Conservation (phyloP, 1,139 yeast species). For the Yamadazyma taylorii region DNA sequence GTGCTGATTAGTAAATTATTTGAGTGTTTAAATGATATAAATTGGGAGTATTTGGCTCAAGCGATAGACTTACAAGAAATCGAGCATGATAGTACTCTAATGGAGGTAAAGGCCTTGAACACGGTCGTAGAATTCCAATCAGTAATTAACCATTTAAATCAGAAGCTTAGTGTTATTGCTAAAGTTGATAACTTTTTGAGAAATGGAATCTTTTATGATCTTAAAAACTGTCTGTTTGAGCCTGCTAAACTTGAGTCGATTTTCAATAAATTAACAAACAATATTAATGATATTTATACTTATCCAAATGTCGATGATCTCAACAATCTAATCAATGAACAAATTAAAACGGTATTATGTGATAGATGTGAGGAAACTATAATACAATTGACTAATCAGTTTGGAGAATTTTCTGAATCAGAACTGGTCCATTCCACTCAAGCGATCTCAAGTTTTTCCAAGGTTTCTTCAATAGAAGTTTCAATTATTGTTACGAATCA, state of each 20-base stretch:
- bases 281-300: conserved; percentile 45
- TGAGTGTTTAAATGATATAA: conserved; percentile 30
- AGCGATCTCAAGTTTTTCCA: not conserved
- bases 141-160: conserved; percentile 23
- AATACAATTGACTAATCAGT: not conserved
- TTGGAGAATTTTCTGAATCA: not conserved
- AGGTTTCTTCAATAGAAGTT: conserved; percentile 22
- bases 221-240: conserved; percentile 32
- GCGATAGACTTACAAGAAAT: conserved; percentile 43
- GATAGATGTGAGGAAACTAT: conserved; percentile 7
- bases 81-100: conserved; percentile 21
- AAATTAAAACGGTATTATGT: conserved; percentile 28
- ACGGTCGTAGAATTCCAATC: conserved; percentile 42
- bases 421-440: not conserved
- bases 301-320: conserved; percentile 39
- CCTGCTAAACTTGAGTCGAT: conserved; percentile 14
- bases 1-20: conserved; percentile 26
- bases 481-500: conserved; percentile 45
- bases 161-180: conserved; percentile 34
- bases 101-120: conserved; percentile 42
- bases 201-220: conserved; percentile 17
- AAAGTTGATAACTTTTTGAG: conserved; percentile 23
- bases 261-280: conserved; percentile 37
- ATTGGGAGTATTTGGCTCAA: conserved; percentile 59
- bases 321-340: conserved; percentile 39